Evolutionary conservation across 2,329 filamentous ascomycete species (phyloP).

Genomic region (Hortaea sp.): DNA sequence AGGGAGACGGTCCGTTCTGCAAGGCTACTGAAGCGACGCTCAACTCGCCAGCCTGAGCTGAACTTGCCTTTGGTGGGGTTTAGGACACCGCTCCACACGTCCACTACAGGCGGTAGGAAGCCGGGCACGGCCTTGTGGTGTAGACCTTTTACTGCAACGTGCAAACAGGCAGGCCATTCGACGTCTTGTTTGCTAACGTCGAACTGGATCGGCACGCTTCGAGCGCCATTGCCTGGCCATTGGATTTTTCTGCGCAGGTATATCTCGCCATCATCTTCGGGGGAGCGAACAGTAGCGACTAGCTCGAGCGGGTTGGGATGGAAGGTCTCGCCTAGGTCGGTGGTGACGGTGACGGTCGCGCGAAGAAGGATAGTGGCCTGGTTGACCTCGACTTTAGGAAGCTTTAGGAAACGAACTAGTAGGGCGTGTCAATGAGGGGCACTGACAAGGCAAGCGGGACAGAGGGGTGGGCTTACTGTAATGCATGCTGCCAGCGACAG

Average conservation of each 20-base stretch:
- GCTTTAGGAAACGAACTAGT: constrained; percentile 54
- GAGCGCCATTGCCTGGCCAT: constrained; percentile 33
- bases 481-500: constrained; percentile 2
- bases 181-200: constrained; percentile 30
- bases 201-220: constrained; percentile 35
- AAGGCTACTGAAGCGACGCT: constrained; percentile 42
- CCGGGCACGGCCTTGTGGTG: constrained; percentile 19
- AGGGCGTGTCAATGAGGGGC: neutral
- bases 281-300: constrained; percentile 27
- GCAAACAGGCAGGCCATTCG: constrained; percentile 31
- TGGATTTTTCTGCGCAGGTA: constrained; percentile 32
- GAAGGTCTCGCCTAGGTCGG: constrained; percentile 58
- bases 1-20: constrained; percentile 37
- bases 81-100: constrained; percentile 45
- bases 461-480: too few species aligned
- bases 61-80: constrained; percentile 27
- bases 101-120: constrained; percentile 37
- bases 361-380: constrained; percentile 33
- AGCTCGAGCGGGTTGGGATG: constrained; percentile 40
- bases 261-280: constrained; percentile 26
- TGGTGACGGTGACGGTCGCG: constrained; percentile 53
- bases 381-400: constrained; percentile 40
- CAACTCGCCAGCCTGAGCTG: constrained; percentile 42
- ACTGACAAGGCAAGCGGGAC: too few species aligned
- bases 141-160: constrained; percentile 26